These are phyloP conservation scores for Grifola frondosa DNA, from an alignment of 1,284 basidiomycete genomes.

Conservation along the genomic window DNA sequence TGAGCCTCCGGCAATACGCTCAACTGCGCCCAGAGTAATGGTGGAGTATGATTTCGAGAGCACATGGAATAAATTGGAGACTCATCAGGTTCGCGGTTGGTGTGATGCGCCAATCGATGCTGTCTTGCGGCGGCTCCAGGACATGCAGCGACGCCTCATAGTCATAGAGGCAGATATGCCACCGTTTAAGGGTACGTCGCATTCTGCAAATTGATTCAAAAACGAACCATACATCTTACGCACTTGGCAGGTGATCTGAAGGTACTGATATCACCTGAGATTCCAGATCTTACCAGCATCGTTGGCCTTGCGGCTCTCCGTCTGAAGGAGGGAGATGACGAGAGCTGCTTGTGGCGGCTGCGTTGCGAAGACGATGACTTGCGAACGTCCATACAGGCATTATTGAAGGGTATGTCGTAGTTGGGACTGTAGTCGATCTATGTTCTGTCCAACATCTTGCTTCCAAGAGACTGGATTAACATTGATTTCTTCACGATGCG, in stretches of 20 bases:
- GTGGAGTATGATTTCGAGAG: conserved; percentile 47
- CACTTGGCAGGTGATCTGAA: conserved; percentile 57
- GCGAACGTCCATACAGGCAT: conserved; percentile 23
- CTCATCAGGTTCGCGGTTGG: conserved; percentile 59
- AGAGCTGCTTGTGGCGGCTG: conserved; percentile 71
- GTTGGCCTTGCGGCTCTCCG: conserved; percentile 44
- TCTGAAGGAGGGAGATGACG: conserved; percentile 63
- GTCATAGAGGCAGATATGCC: conserved; percentile 51
- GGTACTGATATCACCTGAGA: conserved; percentile 41
- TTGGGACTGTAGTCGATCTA: no score
- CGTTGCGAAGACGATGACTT: conserved; percentile 47
- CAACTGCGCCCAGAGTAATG: conserved; percentile 12
- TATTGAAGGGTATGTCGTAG: no score
- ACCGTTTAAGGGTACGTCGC: conserved; percentile 56
- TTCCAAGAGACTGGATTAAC: no score
- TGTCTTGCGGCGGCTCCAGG: conserved; percentile 52
- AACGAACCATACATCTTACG: background rate
- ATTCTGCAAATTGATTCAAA: no score
- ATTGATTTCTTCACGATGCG: no score
- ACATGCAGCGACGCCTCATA: conserved; percentile 44
- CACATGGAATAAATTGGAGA: conserved; percentile 53
- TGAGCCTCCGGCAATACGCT: conserved; percentile 35
- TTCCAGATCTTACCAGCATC: conserved; percentile 8
- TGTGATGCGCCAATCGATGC: conserved; percentile 53
- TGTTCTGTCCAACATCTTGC: no score